Evolutionary conservation across 169 alveolate genomes (phyloP).

Genomic region (Eimeria necatrix): DNA sequence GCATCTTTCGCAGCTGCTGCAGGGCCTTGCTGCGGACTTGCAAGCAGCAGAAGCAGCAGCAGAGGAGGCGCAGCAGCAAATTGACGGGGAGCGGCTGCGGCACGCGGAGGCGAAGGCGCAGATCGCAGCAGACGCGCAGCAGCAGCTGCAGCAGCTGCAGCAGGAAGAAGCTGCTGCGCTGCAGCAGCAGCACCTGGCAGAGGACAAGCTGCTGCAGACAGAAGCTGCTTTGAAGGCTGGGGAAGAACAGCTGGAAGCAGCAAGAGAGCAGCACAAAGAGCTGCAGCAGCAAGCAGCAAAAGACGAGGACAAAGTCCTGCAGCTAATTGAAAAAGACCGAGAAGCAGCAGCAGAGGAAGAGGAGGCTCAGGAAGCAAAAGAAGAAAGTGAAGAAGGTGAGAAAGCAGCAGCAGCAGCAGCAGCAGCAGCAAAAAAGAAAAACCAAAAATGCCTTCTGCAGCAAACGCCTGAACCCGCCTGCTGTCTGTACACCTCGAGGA

Average conservation of each 20-base stretch:
- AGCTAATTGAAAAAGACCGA: not conserved
- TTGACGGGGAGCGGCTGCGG: slow-evolving; percentile 8
- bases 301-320: not conserved
- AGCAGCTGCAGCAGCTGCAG: not conserved
- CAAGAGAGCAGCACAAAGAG: not conserved
- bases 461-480: not conserved
- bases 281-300: not conserved
- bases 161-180: not conserved
- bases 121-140: not conserved
- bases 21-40: not conserved
- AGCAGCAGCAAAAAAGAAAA: no score
- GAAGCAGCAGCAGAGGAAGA: not conserved
- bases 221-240: not conserved
- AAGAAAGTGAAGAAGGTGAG: not conserved
- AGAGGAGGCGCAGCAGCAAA: not conserved
- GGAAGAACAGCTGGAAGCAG: not conserved
- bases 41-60: slow-evolving; percentile 5
- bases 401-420: no score
- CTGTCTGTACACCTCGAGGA: not conserved
- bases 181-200: not conserved
- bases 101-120: slow-evolving; percentile 16
- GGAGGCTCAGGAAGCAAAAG: not conserved
- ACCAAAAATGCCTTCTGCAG: not conserved
- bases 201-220: not conserved
- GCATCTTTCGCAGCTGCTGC: not conserved